Evolutionary conservation across 2,329 filamentous ascomycete genomes (phyloP).

Genomic region (Colletotrichum gigasporum): DNA sequence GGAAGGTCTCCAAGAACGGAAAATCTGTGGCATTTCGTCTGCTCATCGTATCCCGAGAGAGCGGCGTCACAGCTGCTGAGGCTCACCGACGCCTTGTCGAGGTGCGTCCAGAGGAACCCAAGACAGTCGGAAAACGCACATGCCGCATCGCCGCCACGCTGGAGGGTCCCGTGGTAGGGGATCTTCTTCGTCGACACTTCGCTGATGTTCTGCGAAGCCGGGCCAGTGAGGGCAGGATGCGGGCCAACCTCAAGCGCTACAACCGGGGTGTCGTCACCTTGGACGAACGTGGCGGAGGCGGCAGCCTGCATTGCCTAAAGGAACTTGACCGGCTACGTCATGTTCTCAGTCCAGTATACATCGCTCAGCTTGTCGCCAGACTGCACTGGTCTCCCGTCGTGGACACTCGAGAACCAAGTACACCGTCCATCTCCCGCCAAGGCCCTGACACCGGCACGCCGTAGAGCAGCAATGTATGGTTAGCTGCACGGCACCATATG

Average conservation of each 20-base stretch:
- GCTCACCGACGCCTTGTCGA: constrained; percentile 1
- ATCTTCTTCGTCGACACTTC: constrained; percentile 18
- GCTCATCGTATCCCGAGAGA: constrained; percentile 26
- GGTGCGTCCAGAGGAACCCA: constrained; percentile 35
- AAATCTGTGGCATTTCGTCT: neutral
- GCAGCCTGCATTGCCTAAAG: constrained; percentile 23
- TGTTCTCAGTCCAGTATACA: constrained; percentile 41
- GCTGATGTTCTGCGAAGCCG: constrained; percentile 41
- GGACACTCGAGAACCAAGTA: neutral
- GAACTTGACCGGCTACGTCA: constrained; percentile 41
- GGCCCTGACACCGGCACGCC: constrained; percentile 17
- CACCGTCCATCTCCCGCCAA: constrained; percentile 35
- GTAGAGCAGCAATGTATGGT: neutral
- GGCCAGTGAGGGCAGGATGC: constrained; percentile 51
- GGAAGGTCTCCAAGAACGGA: constrained; percentile 40
- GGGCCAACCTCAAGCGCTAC: constrained; percentile 44
- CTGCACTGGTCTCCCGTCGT: constrained; percentile 24
- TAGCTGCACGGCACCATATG: constrained; percentile 34
- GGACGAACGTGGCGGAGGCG: constrained; percentile 16
- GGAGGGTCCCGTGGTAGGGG: constrained; percentile 36
- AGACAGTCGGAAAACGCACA: constrained; percentile 29
- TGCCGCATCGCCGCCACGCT: constrained; percentile 33
- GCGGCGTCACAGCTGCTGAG: too few species aligned
- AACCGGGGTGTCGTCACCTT: constrained; percentile 8
- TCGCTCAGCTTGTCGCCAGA: constrained; percentile 44